Evolutionary conservation across 2,329 filamentous ascomycete species (phyloP).

Genomic region (Meredithiella fracta): DNA sequence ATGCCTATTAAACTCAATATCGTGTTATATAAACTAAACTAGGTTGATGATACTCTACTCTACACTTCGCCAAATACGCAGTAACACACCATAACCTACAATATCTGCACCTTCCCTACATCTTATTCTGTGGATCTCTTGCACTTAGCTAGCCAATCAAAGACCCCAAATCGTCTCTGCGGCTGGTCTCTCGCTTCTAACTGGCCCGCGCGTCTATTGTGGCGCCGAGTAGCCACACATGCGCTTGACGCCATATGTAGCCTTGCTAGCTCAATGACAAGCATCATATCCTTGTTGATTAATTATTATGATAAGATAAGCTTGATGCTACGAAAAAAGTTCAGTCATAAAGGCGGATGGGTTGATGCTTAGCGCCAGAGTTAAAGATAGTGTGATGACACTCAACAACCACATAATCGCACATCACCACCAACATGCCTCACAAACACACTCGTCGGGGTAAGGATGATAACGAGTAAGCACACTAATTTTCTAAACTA

Average conservation of each 20-base stretch:
- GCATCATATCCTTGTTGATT: too few species aligned
- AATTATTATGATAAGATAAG: too few species aligned
- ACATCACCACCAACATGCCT: constrained; percentile 41
- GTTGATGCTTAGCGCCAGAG: too few species aligned
- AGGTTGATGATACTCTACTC: too few species aligned
- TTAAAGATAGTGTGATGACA: too few species aligned
- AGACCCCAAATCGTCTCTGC: neutral
- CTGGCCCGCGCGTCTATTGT: neutral
- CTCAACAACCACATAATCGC: neutral
- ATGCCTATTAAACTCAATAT: too few species aligned
- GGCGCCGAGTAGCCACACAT: neutral
- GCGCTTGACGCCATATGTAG: neutral
- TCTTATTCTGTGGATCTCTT: neutral
- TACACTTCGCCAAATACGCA: too few species aligned
- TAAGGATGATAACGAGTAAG: constrained; percentile 38
- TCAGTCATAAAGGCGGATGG: too few species aligned
- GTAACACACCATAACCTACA: too few species aligned
- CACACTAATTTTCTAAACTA: constrained; percentile 1
- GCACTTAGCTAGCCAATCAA: neutral
- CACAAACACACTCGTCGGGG: constrained; percentile 67
- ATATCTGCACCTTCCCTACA: too few species aligned
- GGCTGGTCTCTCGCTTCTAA: neutral
- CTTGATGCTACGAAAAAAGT: too few species aligned
- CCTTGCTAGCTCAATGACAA: neutral
- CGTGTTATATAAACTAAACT: too few species aligned